phyloP scores from a whole-genome alignment of 2,329 filamentous ascomycete genomes.

The Mycosphaerella sp. region DNA sequence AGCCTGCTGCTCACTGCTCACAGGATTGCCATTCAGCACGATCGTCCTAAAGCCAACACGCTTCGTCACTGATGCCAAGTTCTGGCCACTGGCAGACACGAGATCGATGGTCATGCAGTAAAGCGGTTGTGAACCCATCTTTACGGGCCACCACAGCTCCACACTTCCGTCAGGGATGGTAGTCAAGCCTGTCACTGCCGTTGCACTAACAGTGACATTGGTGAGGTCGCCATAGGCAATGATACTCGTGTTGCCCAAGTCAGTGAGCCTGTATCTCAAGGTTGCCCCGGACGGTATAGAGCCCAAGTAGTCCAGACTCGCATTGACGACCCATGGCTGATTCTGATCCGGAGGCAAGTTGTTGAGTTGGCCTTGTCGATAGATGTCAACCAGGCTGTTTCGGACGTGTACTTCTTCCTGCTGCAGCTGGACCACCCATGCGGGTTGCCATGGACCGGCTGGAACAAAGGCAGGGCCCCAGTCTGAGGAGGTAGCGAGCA shows the following conservation, averaged over 20 bases:
- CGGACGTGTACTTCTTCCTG: conserved; percentile 42
- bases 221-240: conserved; percentile 37
- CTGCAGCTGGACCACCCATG: conserved; percentile 50
- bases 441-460: conserved; percentile 57
- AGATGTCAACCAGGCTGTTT: conserved; percentile 54
- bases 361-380: conserved; percentile 53
- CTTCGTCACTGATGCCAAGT: conserved; percentile 45
- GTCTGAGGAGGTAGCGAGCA: too few relatives aligned
- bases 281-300: conserved; percentile 39
- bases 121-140: conserved; percentile 52
- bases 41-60: conserved; percentile 58
- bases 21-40: conserved; percentile 51
- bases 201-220: conserved; percentile 39
- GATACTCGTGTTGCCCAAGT: conserved; percentile 39
- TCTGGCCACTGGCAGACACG: conserved; percentile 34
- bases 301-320: conserved; percentile 54
- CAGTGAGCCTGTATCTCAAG: conserved; percentile 45
- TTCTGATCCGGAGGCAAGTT: conserved; percentile 53
- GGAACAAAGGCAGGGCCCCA: conserved; percentile 53
- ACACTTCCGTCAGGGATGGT: conserved; percentile 42
- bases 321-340: conserved; percentile 56
- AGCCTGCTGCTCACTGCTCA: conserved; percentile 49
- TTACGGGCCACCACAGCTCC: conserved; percentile 57
- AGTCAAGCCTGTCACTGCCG: conserved; percentile 47
- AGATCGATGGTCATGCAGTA: conserved; percentile 52